Evolutionary conservation across 2,329 filamentous ascomycete species (phyloP).

Genomic region (Hypoxylon sp.): DNA sequence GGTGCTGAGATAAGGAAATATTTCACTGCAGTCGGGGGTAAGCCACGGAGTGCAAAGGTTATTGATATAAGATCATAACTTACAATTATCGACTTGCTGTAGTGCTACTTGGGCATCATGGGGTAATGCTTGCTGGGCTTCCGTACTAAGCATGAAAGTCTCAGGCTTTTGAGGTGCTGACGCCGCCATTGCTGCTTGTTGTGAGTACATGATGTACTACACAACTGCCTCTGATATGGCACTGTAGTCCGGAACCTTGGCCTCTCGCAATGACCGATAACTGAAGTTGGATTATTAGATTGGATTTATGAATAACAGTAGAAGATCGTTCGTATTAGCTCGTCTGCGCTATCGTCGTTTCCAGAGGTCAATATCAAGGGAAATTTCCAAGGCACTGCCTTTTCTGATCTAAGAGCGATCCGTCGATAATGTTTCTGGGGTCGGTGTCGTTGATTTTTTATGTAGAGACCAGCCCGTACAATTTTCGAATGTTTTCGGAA

Average conservation of each 20-base stretch:
- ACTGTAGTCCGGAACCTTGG: constrained; percentile 24
- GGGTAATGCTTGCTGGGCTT: constrained; percentile 95
- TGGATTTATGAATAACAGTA: constrained; percentile 38
- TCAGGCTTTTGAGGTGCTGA: constrained; percentile 93
- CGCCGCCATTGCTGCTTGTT: constrained; percentile 84
- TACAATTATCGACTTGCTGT: constrained; percentile 98
- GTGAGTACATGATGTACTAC: constrained; percentile 77
- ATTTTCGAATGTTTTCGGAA: constrained; percentile 36
- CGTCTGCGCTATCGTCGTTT: constrained; percentile 40
- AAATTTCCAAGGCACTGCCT: constrained; percentile 50
- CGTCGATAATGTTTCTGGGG: constrained; percentile 30
- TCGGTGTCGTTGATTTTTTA: constrained; percentile 33
- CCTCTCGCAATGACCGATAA: constrained; percentile 24
- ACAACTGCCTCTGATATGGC: constrained; percentile 44
- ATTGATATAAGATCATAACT: constrained; percentile 58
- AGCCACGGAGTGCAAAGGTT: constrained; percentile 37
- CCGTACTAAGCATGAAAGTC: constrained; percentile 97
- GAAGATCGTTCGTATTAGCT: constrained; percentile 43
- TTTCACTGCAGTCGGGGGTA: constrained; percentile 77
- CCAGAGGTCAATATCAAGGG: constrained; percentile 30
- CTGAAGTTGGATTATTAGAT: constrained; percentile 25
- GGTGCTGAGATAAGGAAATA: constrained; percentile 99
- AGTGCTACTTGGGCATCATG: constrained; percentile 97
- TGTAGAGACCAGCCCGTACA: constrained; percentile 65
- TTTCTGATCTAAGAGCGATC: constrained; percentile 39